Base-by-base conservation (phyloP, 1,139 yeast genomes). In the Saccharomycopsis hybrid region DNA sequence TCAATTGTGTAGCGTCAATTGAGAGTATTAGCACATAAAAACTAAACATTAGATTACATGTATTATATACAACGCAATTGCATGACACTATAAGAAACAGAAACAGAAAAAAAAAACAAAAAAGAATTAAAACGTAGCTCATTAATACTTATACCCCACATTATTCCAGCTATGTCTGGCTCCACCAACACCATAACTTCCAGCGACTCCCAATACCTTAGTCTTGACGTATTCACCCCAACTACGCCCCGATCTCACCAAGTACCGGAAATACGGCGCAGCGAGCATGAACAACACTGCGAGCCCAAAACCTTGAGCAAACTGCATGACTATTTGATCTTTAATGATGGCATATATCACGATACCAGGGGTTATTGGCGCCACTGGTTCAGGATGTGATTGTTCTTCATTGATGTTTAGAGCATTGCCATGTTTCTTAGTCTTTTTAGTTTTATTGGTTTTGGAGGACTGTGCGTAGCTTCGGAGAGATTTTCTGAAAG, bases 251-350 rank as follows among this genome's bases (percentile, higher is more conserved):
- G 50, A 46, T 3, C 38, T 39, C 29, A 43, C 11, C 38, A 51
- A 9, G 5, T 32, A 28, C 32, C 13, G 41, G 4, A 41, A 30
- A 24, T 49, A 53, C 7, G 56, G 56, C 11, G 35, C 25, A 9
- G 44, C 8, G 25, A 46, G 3, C 50, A 53, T 41, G 31, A 53
- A 46, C 8, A 52, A 49, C 36, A 48, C 50, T 9, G 56, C 54
- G 13, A 41, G 48, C 4, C 48, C 54, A 44, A 53, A 53, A 5
- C 86, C 86, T 56, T 81, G 86, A 1, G 72, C 58, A 49, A 85
- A 71, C 1, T 92, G 92, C 80, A 83, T 76, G n/a, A 84, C 13
- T 2, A 85, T 60, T 54, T 82, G 83, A 59, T 84, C 90, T 55
- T 76, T 76, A 7, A 82, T 46, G 0, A 85, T 65, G 1, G 86